Conservation (phyloP, 495 filamentous ascomycete species). For the Talaromyces wortmannii region DNA sequence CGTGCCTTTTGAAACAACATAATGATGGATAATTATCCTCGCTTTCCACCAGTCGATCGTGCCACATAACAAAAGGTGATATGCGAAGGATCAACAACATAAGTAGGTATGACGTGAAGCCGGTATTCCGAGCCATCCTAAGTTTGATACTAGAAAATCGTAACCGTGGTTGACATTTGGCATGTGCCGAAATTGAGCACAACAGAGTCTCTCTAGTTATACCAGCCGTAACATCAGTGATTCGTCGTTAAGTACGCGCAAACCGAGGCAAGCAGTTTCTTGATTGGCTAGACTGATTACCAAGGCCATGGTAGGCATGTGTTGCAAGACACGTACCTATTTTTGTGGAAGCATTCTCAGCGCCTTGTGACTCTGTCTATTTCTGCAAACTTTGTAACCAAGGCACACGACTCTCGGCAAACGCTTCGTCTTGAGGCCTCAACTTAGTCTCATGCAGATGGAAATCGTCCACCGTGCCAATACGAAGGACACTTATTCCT, state of each 20-base stretch:
- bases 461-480: slow-evolving; percentile 50
- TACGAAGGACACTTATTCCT: slow-evolving; percentile 32
- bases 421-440: slow-evolving; percentile 16
- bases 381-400: neutral
- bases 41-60: neutral
- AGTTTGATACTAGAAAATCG: too few relatives aligned
- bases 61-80: neutral
- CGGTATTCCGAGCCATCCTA: neutral
- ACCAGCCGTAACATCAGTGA: too few relatives aligned
- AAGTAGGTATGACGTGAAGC: neutral
- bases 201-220: too few relatives aligned
- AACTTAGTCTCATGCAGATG: slow-evolving; percentile 42
- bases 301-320: too few relatives aligned
- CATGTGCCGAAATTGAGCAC: too few relatives aligned
- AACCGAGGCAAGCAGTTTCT: too few relatives aligned
- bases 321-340: too few relatives aligned
- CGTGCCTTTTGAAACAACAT: slow-evolving; percentile 1
- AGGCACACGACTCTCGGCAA: neutral
- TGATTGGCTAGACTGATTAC: too few relatives aligned
- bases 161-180: too few relatives aligned
- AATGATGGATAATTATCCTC: neutral
- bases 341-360: neutral
- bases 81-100: neutral
- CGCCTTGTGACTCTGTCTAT: neutral
- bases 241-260: too few relatives aligned